Base-by-base conservation (phyloP, 495 filamentous ascomycete species). In the Aeminium ludgeri region DNA sequence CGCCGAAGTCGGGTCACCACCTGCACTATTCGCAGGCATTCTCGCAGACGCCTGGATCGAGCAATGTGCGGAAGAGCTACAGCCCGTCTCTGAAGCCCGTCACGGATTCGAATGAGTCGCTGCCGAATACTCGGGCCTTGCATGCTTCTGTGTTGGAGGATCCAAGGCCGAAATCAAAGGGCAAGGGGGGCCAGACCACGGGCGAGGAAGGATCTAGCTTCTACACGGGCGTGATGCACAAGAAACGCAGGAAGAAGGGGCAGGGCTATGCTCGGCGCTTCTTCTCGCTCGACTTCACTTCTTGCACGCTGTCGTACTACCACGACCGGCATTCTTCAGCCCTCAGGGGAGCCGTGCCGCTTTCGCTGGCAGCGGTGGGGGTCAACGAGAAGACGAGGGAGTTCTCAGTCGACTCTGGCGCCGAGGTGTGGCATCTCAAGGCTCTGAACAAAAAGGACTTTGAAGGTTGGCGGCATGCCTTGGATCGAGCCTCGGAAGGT, bases 381-480 rank as follows among this genome's bases (percentile, higher is more conserved):
- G 85, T 85, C 13, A 86, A 89, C 52, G 82, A 84, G 50, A 74
- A 76, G 52, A 70, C 79, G 32, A 72, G 85, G 36, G 86, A 96
- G 62, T 94, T 97, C 20, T 92, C 82, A 11, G 85, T 97, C 36
- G 89, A 97, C 53, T 96, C 91, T 0, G 89, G 89, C 0, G 86
- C 87, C 4, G 89, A 97, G 57, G 71, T 97, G 8, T 97, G 89
- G 89, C 89, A 95, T 64, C 66, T 97, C n/a, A 76, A 76, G 45
- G 85, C 87, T 17, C 69, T 66, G 19, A 87, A 80, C 47, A 69
- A 73, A 6, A 76, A 74, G 42, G 91, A 96, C 34, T 97, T 94
- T 59, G 66, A 64, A 16, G 77, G 78, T 1, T 97, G 89, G 89
- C 82, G 77, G 31, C 65, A 69, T 33, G 89, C 86, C 2, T 58